A percentile compares a stretch with the other conserved stretches of the same genome.
Conservation (phyloP, 305 asterid species). For the Striga hermonthica region DNA sequence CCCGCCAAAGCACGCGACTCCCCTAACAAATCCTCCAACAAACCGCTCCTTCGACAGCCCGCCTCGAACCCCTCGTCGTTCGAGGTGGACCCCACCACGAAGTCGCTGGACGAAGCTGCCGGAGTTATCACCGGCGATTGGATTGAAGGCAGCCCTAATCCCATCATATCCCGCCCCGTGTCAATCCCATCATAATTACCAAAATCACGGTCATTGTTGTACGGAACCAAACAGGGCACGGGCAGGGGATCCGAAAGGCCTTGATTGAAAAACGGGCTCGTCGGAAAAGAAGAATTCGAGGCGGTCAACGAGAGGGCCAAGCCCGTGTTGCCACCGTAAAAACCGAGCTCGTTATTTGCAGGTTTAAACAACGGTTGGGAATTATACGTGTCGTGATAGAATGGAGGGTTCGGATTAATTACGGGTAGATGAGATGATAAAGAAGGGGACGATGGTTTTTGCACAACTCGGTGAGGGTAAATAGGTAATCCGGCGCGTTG, state of each 20-base stretch:
- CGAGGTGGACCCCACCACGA: slow-evolving; percentile 31
- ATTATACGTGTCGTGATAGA: slow-evolving; percentile 23
- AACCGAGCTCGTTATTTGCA: slow-evolving; percentile 27
- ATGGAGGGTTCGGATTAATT: slow-evolving; percentile 27
- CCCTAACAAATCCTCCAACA: slow-evolving; percentile 55
- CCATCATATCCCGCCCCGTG: slow-evolving; percentile 25
- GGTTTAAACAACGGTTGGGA: slow-evolving; percentile 3
- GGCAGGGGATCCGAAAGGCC: slow-evolving; percentile 25
- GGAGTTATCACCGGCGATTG: slow-evolving; percentile 40
- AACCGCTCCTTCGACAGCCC: slow-evolving; percentile 40
- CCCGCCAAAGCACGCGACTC: slow-evolving; percentile 39
- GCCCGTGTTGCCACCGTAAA: slow-evolving; percentile 36
- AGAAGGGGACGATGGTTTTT: slow-evolving; percentile 27
- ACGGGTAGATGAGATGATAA: slow-evolving; percentile 22
- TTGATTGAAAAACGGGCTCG: slow-evolving; percentile 29
- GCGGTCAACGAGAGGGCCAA: slow-evolving; percentile 39
- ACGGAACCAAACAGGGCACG: slow-evolving; percentile 30
- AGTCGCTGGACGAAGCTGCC: slow-evolving; percentile 41
- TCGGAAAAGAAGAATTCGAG: slow-evolving; percentile 26
- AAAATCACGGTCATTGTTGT: slow-evolving; percentile 30
- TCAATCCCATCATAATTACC: slow-evolving; percentile 16
- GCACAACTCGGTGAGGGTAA: slow-evolving; percentile 47
- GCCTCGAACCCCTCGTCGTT: slow-evolving; percentile 28
- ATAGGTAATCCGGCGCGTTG: slow-evolving; percentile 54
- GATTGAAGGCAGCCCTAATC: slow-evolving; percentile 50